A percentile compares a stretch with the other conserved stretches of the same genome.
Conservation (phyloP, 257 asterid genomes). For the Solanum stenotomum region DNA sequence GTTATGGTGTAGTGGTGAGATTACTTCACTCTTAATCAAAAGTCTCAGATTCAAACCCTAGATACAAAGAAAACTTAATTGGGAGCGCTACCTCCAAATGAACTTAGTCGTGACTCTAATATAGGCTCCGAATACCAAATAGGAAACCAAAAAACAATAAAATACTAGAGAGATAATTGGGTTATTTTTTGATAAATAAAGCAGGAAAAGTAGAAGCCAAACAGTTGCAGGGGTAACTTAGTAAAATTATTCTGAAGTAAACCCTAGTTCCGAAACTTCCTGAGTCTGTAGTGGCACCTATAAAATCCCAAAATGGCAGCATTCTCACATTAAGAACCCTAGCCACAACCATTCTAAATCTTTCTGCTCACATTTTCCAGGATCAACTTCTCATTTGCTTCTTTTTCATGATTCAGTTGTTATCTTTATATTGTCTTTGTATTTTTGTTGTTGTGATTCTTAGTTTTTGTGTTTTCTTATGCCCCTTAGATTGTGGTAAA, state of each 20-base stretch:
- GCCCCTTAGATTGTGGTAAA: background rate
- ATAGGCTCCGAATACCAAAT: no score
- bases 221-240: background rate
- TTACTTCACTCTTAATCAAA: no score
- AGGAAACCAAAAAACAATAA: no score
- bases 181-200: background rate
- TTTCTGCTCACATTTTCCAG: background rate
- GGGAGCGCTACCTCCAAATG: no score
- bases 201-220: background rate
- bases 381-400: background rate
- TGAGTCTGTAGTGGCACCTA: background rate
- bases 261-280: background rate
- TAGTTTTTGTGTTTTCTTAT: background rate
- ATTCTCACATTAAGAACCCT: background rate
- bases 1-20: rapidly evolving
- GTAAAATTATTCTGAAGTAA: background rate
- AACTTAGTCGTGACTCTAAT: no score
- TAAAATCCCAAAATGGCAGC: background rate
- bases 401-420: background rate
- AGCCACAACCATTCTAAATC: background rate
- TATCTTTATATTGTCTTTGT: background rate
- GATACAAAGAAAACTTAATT: no score
- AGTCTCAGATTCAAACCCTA: no score
- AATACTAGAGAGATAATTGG: no score
- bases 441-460: background rate